Evolutionary conservation across 192 early-diverging fungal genomes (phyloP), one percentile per base, ranked within the genome.

Genomic region (Phycomyces blakesleeanus): DNA sequence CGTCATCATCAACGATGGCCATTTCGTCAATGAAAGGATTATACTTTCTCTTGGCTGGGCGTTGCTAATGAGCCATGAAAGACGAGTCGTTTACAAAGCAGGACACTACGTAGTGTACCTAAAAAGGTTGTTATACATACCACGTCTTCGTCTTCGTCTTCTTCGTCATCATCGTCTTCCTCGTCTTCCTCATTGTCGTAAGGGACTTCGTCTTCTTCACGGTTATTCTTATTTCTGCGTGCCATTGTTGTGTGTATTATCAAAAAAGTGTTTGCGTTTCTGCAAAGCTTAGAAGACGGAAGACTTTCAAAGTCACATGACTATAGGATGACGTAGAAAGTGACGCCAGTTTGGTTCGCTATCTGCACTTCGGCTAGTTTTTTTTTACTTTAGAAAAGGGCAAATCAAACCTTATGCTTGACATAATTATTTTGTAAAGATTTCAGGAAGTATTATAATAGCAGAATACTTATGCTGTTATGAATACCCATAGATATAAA

Each of bases 1-100:
- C 80, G 37, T 88, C 89, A 41, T 87, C 88, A 66, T 87, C 87
- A 54, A 89, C 78, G 61, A 85, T 83, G 24, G 84, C 87, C 59
- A 84, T 86, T 68, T 77, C 76, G 66, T 89, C 83, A 16, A 85
- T 74, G 74, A 81, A 84, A 50, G 74, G 80, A 51, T 82, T 82
- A 25, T 50, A 58, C 14, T 71, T 67, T 57, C 71, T 53, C 39
- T 78, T 73, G 57, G 71, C 67, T 62, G 77, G 83, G 57, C 77
- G 77, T 57, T 79, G 72, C 61, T 74, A 64, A 42, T 63, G 22
- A 15, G 20, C 4, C 10, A 50, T 27, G 1, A 59, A 24, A 26
- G n/a, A 49, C 25, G 25, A 40, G 12, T 1, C 20, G 25, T 25
- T 57, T 37, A 12, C 26, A 56, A 40, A 18, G 0, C 12, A 56